Evolutionary conservation across 306 rosid species (phyloP), one percentile per base, ranked within the genome.

Genomic region (Canavalia gladiata): DNA sequence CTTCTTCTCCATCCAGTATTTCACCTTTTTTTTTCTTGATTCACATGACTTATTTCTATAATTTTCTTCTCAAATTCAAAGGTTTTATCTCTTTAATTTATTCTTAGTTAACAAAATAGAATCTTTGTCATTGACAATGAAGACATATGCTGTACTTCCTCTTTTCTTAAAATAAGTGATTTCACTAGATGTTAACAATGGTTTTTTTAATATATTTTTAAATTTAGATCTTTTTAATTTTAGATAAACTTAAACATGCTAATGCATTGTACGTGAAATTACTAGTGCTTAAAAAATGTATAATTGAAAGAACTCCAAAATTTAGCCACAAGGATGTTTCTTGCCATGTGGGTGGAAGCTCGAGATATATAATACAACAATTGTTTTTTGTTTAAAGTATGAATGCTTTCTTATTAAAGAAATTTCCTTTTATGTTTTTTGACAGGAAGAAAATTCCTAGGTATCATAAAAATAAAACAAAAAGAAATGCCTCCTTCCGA

Each of bases 311-410:
- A 69, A 35, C 34, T 39, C 49, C 66, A 55, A 18, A 62, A 25
- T 37, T 63, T 63, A 37, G 58, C n/a, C 54, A 52, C 1, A 62
- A 4, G 41, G 68, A 60, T 50, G n/a, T 10, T 70, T 42, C 74
- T 33, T 28, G 41, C n/a, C 7, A 1, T 5, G 46, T 11, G 31
- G 60, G 34, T 0, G 45, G 67, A 49, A 77, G 83, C 41, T 51
- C 68, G 42, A 70, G 65, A 74, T 74, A 71, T n/a, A 7, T 52
- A 75, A 51, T 10, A 56, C 45, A 30, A 77, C 30, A 25, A 7
- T n/a, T 8, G 1, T 37, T 76, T n/a, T 56, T 37, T 33, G 39
- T 18, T 18, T 18, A 37, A 51, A n/a, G 33, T 8, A 49, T 31
- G 65, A 54, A 74, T 3, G 54, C 56, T 30, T 47, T 18, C 13